Percentiles rank a stretch among this genome's conserved stretches.
These are phyloP conservation scores for Multifurca ochricompacta DNA, from an alignment of 768 basidiomycete species.

Conservation along the genomic window DNA sequence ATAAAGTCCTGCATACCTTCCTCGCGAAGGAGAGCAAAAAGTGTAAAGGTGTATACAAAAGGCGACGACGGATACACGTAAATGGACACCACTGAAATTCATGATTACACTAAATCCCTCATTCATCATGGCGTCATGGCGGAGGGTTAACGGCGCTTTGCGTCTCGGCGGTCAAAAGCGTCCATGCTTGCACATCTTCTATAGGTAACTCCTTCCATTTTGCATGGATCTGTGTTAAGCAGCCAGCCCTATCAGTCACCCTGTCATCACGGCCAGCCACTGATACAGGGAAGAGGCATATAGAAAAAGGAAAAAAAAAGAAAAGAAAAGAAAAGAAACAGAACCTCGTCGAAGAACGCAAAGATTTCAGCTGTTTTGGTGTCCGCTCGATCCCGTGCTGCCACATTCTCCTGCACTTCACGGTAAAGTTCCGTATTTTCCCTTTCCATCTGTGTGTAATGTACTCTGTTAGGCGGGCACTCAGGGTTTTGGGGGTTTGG, in stretches of 20 bases:
- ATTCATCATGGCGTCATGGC: neutral
- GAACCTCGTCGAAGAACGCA: slow-evolving; percentile 46
- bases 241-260: slow-evolving; percentile 9
- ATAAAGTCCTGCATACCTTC: too few species aligned
- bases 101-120: neutral
- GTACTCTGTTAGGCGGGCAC: too few species aligned
- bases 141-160: slow-evolving; percentile 20
- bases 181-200: slow-evolving; percentile 49
- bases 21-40: too few species aligned
- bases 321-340: neutral
- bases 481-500: neutral
- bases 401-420: slow-evolving; percentile 42
- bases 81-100: too few species aligned
- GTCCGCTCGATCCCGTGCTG: slow-evolving; percentile 40
- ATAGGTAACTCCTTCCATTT: slow-evolving; percentile 50
- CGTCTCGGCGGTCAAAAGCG: slow-evolving; percentile 33
- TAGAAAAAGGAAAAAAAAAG: neutral
- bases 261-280: neutral
- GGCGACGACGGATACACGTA: neutral
- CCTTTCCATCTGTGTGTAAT: slow-evolving; percentile 44
- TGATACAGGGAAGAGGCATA: neutral
- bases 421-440: slow-evolving; percentile 44
- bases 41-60: too few species aligned
- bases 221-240: slow-evolving; percentile 34
- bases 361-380: slow-evolving; percentile 40